Percentiles rank a stretch among this genome's conserved stretches.
Conservation (phyloP, 805 yeast species). For the Ascoidea rubescens region DNA sequence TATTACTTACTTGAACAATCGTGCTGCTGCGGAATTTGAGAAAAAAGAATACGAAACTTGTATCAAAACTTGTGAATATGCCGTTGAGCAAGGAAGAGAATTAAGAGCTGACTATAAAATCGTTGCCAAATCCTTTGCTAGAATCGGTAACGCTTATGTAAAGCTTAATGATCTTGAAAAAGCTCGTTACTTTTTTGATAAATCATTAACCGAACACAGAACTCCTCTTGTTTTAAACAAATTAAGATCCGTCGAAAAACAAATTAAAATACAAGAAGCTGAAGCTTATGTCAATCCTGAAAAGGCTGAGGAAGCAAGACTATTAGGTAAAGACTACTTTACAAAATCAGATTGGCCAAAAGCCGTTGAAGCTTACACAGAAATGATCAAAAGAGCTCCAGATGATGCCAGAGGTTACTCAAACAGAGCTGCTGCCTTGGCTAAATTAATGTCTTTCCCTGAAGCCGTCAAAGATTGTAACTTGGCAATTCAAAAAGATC, state of each 20-base stretch:
- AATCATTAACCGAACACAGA: slow-evolving; percentile 92
- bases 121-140: slow-evolving; percentile 85
- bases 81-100: slow-evolving; percentile 84
- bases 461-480: slow-evolving; percentile 92
- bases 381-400: slow-evolving; percentile 96
- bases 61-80: slow-evolving; percentile 64
- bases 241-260: slow-evolving; percentile 78
- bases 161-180: slow-evolving; percentile 59
- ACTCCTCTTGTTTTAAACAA: slow-evolving; percentile 86
- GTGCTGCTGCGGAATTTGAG: slow-evolving; percentile 96
- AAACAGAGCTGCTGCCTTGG: slow-evolving; percentile 94
- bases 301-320: slow-evolving; percentile 90
- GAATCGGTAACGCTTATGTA: slow-evolving; percentile 73
- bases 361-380: slow-evolving; percentile 89
- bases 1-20: slow-evolving; percentile 87
- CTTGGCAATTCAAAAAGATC: slow-evolving; percentile 77
- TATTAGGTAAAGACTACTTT: slow-evolving; percentile 81
- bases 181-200: slow-evolving; percentile 73
- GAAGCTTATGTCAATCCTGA: slow-evolving; percentile 75
- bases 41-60: slow-evolving; percentile 85
- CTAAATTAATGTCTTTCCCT: slow-evolving; percentile 93
- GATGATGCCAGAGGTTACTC: slow-evolving; percentile 93
- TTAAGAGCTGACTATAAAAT: slow-evolving; percentile 82
- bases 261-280: slow-evolving; percentile 64
- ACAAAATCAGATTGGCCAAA: slow-evolving; percentile 91